Conservation (phyloP, 192 early-diverging fungal genomes). For the Backusella australiensis region DNA sequence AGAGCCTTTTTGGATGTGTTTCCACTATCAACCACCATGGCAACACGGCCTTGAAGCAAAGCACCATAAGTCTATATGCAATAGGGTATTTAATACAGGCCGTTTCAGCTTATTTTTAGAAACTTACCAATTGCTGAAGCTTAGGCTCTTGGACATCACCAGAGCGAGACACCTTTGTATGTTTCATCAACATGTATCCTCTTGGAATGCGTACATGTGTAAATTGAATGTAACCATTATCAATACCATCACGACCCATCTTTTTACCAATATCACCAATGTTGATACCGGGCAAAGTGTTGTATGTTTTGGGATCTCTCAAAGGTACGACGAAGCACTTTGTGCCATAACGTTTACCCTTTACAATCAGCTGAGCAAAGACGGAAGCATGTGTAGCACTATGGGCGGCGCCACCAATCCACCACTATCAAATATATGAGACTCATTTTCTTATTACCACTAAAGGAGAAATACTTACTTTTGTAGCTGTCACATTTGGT, state of each 20-base stretch:
- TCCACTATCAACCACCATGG: constrained; percentile 82
- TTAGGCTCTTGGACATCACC: constrained; percentile 80
- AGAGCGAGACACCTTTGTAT: constrained; percentile 81
- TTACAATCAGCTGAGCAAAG: constrained; percentile 83
- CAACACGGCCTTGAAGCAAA: constrained; percentile 79
- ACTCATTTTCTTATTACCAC: too few relatives aligned
- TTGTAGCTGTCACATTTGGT: constrained; percentile 76
- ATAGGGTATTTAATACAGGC: neutral
- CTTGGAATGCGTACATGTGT: constrained; percentile 89
- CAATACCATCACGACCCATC: constrained; percentile 85
- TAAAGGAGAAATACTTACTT: constrained; percentile 24
- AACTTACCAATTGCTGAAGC: constrained; percentile 66
- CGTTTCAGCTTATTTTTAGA: neutral
- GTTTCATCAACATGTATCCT: constrained; percentile 91
- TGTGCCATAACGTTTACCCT: constrained; percentile 78
- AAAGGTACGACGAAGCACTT: constrained; percentile 90
- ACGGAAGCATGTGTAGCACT: constrained; percentile 80
- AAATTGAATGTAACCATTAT: constrained; percentile 94
- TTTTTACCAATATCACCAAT: constrained; percentile 94
- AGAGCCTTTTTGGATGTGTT: constrained; percentile 88
- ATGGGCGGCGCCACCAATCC: constrained; percentile 96
- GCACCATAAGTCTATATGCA: constrained; percentile 70
- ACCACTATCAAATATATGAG: constrained; percentile 54
- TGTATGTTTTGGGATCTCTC: constrained; percentile 77
- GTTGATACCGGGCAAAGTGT: constrained; percentile 78